Base-by-base conservation (phyloP, 1,284 basidiomycete genomes). In the Tremellales sp. region DNA sequence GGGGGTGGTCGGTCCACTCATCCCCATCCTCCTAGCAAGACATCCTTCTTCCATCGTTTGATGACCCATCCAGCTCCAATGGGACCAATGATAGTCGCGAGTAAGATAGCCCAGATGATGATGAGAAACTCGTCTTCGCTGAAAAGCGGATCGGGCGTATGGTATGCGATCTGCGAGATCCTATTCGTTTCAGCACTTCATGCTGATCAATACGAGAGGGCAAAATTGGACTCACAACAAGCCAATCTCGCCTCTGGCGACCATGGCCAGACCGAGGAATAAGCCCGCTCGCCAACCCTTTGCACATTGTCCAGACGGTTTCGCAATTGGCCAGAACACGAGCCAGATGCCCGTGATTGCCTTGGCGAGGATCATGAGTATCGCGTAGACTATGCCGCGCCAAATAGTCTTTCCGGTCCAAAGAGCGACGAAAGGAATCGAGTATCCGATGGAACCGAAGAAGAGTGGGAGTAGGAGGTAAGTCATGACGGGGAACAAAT, bases 181-280 rank as follows among this genome's bases (percentile, higher is more conserved):
- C 62, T 64, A 40, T 4, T 22, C 22, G 27, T 25, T 33, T 48
- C 43, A 49, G 43, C 3, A 7, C 10, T 26, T 11, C 13, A 11
- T 41, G 19, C 17, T 36, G 21, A 3, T n/a, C 39, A 17, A 17
- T 4, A 11, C 12, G 0, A n/a, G 24, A 5, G 43, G 40, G 22
- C 33, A 48, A 27, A 69, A 53, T 17, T 68, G 57, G 4, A 73
- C 71, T 53, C 69, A 76, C 45, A 79, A 62, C 19, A 80, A 70
- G 0, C 79, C 80, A 29, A 81, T 80, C 60, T 81, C 80, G 3
- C 81, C 80, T 3, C 80, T 70, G 1, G 79, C 76, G 40, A 80
- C 75, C 68, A 81, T 78, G 0, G 78, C 77, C 7, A 74, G 51
- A 4, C 79, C 76, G 4, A 79, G 60, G 42, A 79, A 70, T 0